Base-by-base conservation (phyloP, 306 rosid species). In the Vigna unguiculata region DNA sequence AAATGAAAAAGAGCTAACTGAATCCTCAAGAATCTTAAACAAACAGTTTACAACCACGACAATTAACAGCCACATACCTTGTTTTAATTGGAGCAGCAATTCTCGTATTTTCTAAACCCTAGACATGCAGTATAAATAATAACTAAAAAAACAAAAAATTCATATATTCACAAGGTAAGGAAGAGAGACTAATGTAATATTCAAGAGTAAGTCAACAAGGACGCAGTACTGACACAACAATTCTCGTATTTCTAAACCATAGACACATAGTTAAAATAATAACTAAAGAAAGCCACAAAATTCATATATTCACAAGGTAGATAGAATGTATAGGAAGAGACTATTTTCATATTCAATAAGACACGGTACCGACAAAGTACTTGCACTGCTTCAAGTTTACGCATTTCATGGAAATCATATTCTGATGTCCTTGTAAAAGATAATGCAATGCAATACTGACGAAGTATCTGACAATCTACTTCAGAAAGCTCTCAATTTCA, bases 21-120 rank as follows among this genome's bases (percentile, higher is more conserved):
- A 77, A 77, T 82, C 74, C 69, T 70, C 24, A 20, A 58, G 70
- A 76, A 76, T 41, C 58, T n/a, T 21, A 43, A 49, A 62, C 45
- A n/a, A 75, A 2, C 48, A 47, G 65, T 45, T 55, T 21, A 16
- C 49, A 38, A 81, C 24, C 64, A 71, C 20, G 19, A 60, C 17
- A 32, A 21, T 32, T 53, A 28, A 41, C 4, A 14, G 47, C 65
- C 61, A 53, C 17, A 51, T 9, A 62, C 49, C 19, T 9, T 64
- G 69, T 38, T 72, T 53, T 63, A 9, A 41, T 9, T 46, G 49
- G 77, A 78, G 47, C 71, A 60, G 46, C 34, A 58, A 34, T 58
- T 69, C 40, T 57, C 59, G 45, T n/a, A 67, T 54, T 21, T 21
- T 45, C 51, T 45, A 41, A 11, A 22, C 51, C 55, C 34, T 24